Percentiles rank a stretch among this genome's conserved stretches.
These are phyloP conservation scores for Platanthera guangdongensis DNA, from an alignment of 106 monocot species.

Conservation along the genomic window DNA sequence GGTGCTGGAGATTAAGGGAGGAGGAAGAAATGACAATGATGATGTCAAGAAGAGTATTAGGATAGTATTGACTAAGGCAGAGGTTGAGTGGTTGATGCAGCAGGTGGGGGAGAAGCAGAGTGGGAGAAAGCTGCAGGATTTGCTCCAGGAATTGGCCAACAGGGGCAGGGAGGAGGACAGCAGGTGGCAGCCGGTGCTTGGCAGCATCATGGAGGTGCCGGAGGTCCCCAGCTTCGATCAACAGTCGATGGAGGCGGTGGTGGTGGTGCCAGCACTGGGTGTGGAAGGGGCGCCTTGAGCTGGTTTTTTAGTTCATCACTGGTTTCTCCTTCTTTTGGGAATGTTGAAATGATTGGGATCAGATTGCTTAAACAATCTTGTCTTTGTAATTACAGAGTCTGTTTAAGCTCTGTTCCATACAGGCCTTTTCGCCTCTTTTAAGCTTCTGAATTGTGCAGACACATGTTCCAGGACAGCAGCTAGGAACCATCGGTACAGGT, in stretches of 20 bases:
- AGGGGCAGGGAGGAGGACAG: background rate
- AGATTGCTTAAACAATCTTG: too few species aligned
- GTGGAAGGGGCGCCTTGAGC: background rate
- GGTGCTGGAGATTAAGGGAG: background rate
- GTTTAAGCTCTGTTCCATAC: too few species aligned
- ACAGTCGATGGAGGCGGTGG: too few species aligned
- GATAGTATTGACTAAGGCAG: background rate
- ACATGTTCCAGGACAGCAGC: too few species aligned
- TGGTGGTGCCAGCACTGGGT: too few species aligned
- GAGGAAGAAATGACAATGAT: background rate
- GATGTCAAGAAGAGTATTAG: background rate
- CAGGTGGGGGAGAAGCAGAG: constrained; percentile 4
- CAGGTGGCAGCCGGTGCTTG: background rate
- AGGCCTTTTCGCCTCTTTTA: too few species aligned
- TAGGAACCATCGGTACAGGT: too few species aligned
- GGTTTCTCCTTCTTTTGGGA: background rate
- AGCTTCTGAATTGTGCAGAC: too few species aligned
- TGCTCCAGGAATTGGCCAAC: background rate
- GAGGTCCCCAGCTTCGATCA: background rate
- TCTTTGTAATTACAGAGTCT: too few species aligned
- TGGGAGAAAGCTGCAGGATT: constrained; percentile 4
- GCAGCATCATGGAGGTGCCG: constrained; percentile 1
- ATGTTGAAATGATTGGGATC: too few species aligned
- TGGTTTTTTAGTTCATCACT: background rate
- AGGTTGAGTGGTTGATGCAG: constrained; percentile 9